A percentile compares a stretch with the other conserved stretches of the same genome.
phyloP scores from a whole-genome alignment of 345 rosid species.

The Camelina neglecta region DNA sequence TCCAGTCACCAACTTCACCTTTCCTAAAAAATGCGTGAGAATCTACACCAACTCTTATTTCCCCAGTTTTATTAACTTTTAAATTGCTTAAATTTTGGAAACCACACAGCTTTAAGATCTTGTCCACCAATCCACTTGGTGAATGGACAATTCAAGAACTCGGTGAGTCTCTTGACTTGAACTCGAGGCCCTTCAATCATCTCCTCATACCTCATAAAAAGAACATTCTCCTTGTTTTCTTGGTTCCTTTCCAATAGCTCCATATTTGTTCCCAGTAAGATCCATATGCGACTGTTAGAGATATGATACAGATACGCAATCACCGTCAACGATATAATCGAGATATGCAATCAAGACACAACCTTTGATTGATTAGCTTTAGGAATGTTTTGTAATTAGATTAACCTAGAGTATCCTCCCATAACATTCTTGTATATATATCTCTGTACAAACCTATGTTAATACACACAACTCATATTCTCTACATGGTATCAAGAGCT shows the following conservation, averaged over 20 bases:
- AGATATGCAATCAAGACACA: too few relatives aligned
- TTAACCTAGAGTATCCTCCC: too few relatives aligned
- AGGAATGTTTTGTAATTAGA: too few relatives aligned
- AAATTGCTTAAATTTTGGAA: conserved; percentile 52
- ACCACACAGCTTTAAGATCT: conserved; percentile 59
- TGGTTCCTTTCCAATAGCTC: conserved; percentile 59
- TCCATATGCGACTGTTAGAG: conserved; percentile 43
- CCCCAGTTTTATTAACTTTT: conserved; percentile 55
- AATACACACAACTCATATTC: too few relatives aligned
- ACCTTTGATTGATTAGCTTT: too few relatives aligned
- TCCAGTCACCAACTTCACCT: conserved; percentile 64
- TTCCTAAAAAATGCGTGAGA: conserved; percentile 49
- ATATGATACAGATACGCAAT: too few relatives aligned
- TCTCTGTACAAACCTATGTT: too few relatives aligned
- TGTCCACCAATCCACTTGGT: conserved; percentile 44
- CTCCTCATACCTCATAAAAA: conserved; percentile 63
- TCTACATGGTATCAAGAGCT: too few relatives aligned
- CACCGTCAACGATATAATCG: too few relatives aligned
- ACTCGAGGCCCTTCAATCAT: conserved; percentile 44
- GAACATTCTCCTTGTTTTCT: conserved; percentile 44
- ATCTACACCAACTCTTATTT: conserved; percentile 41
- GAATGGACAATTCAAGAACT: conserved; percentile 57
- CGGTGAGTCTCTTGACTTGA: conserved; percentile 49
- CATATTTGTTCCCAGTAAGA: conserved; percentile 70
- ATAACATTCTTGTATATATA: too few relatives aligned